Base-by-base conservation (phyloP, 805 yeast species). In the Starmerella floricola region DNA sequence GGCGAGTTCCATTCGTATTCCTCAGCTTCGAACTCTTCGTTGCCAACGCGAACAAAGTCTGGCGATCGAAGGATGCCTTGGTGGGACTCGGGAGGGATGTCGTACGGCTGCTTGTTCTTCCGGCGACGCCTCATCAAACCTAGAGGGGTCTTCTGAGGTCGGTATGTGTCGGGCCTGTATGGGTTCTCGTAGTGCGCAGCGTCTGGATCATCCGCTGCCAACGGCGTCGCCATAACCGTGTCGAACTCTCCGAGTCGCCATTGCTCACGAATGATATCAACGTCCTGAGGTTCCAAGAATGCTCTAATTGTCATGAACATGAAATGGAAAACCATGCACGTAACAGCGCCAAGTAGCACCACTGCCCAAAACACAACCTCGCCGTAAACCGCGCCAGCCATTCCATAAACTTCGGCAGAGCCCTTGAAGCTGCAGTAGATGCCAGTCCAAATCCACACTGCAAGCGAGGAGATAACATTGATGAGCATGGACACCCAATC, bases 361-460 rank as follows among this genome's bases (percentile, higher is more conserved):
- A 72, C 66, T 33, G 76, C 73, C 93, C 93, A 82, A 56, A 76
- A 78, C 3, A 72, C 56, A 26, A 70, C 63, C 10, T 77, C 62
- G 10, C 84, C 83, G 49, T 75, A 76, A 23, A 70, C 67, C 52
- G 76, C 75, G 2, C 73, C 55, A 2, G 80, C 88, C 19, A 79
- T 74, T 38, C 71, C 68, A 59, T 74, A 82, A 48, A 76, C 75
- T 50, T 76, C 83, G 3, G 65, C 68, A 8, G 81, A 68, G 43
- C 61, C 59, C 6, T 60, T 47, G 30, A 71, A 58, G 4, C 75
- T 60, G 21, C 84, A 72, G 79, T 87, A 82, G n/a, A 76, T 72
- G n/a, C 86, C 87, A 3, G 83, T 69, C 93, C 93, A 82, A 58
- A 77, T 71, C 55, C 70, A 79, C 19, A 81, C 68, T 36, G 79